These are phyloP conservation scores for Mollisiaceae sp. DNA, from an alignment of 2,329 filamentous ascomycete species.

Conservation along the genomic window DNA sequence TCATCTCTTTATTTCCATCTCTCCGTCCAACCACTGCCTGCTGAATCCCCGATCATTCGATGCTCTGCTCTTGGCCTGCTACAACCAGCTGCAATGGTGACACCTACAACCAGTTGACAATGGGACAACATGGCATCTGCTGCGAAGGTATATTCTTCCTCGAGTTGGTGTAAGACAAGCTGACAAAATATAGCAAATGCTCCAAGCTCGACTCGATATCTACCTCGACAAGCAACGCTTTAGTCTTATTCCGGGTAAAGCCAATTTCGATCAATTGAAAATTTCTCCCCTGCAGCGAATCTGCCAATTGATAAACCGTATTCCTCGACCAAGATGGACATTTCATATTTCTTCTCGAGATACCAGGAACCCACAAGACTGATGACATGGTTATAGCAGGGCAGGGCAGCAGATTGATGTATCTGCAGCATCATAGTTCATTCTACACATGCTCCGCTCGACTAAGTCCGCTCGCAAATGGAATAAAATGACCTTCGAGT, in stretches of 20 bases:
- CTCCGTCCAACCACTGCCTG: background rate
- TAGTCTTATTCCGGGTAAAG: constrained; percentile 50
- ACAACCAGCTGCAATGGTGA: constrained; percentile 19
- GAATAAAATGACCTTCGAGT: constrained; percentile 50
- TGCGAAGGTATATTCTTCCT: constrained; percentile 14
- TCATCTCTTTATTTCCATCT: background rate
- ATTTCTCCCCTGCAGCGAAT: constrained; percentile 48
- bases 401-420: constrained; percentile 47
- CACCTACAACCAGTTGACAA: constrained; percentile 18
- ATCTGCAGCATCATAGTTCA: constrained; percentile 46
- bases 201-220: constrained; percentile 39
- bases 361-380: constrained; percentile 43
- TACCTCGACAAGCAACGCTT: constrained; percentile 56
- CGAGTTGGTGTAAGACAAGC: background rate
- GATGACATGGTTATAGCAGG: constrained; percentile 53
- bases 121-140: constrained; percentile 21
- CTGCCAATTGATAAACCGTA: constrained; percentile 43
- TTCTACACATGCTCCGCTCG: constrained; percentile 50
- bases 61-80: constrained; percentile 3
- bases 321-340: constrained; percentile 48
- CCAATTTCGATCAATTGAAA: constrained; percentile 50
- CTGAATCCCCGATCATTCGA: constrained; percentile 9
- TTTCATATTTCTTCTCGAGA: constrained; percentile 49
- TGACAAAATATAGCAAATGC: constrained; percentile 23
- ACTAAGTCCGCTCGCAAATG: constrained; percentile 47